Evolutionary conservation across 2,329 filamentous ascomycete genomes (phyloP), one percentile per base, ranked within the genome.

Genomic region (Phyllachora maydis): DNA sequence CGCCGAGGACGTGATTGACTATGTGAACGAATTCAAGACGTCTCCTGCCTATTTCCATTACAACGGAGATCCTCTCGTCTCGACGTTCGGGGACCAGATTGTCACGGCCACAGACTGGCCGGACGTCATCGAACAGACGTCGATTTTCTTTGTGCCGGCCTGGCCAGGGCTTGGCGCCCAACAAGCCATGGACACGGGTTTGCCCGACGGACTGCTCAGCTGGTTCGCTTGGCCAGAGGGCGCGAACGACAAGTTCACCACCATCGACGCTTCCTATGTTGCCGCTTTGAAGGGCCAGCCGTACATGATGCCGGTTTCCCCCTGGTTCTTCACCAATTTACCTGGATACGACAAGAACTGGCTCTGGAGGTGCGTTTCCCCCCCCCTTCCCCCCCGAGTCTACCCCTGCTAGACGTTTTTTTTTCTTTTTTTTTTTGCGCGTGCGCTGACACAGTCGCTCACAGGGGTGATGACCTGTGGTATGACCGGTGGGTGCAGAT

Each of bases 391-490:
- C n/a, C n/a, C n/a, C n/a, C n/a, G n/a, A n/a, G n/a, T n/a, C n/a
- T n/a, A n/a, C n/a, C n/a, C n/a, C n/a, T n/a, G n/a, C n/a, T n/a
- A n/a, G n/a, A n/a, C n/a, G n/a, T n/a, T n/a, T n/a, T n/a, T n/a
- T n/a, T n/a, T n/a, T n/a, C n/a, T n/a, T n/a, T n/a, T n/a, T n/a
- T n/a, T n/a, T n/a, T n/a, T n/a, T n/a, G n/a, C n/a, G 22, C 55
- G 50, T 48, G 50, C n/a, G n/a, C n/a, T n/a, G n/a, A n/a, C n/a
- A n/a, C n/a, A n/a, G n/a, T n/a, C n/a, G n/a, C n/a, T n/a, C n/a
- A n/a, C n/a, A n/a, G n/a, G 14, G 54, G 57, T 11, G 61, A 65
- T 30, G 43, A 52, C 26, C 33, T 65, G 7, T 67, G 62, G 59
- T 51, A 51, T 26, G 42, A 56, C 23, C 53, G 59, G 11, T 65